Percentiles rank a stretch among this genome's conserved stretches.
Conservation (phyloP, 306 rosid genomes). For the Rosa lucieae region DNA sequence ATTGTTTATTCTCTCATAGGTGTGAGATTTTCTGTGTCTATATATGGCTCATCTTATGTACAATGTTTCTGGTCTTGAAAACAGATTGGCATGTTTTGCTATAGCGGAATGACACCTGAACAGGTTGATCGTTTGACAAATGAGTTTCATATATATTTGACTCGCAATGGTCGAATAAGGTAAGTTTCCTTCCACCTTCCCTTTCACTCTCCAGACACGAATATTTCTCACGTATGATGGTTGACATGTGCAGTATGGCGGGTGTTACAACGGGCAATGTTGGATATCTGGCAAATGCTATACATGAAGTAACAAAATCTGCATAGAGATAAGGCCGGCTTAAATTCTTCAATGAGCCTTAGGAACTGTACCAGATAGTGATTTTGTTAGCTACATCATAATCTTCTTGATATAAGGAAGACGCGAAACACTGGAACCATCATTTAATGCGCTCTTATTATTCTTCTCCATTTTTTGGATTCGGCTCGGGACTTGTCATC, state of each 20-base stretch:
- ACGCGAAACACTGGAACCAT: constrained; percentile 2
- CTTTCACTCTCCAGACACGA: too few relatives aligned
- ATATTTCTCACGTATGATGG: not conserved
- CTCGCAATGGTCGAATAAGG: constrained; percentile 97
- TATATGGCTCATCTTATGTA: constrained; percentile 3
- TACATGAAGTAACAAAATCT: constrained; percentile 82
- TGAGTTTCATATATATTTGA: constrained; percentile 70
- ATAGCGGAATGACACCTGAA: constrained; percentile 87
- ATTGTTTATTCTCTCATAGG: not conserved
- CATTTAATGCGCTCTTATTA: constrained; percentile 8
- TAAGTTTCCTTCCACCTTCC: constrained; percentile 14
- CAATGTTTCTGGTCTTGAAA: constrained; percentile 15
- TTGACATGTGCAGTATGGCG: constrained; percentile 68
- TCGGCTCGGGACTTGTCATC: not conserved
- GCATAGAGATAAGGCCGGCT: constrained; percentile 24
- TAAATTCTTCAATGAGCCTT: not conserved
- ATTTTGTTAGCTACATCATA: not conserved
- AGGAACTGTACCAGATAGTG: constrained; percentile 2
- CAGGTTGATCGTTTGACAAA: constrained; percentile 87
- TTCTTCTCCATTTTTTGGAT: not conserved
- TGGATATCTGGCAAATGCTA: constrained; percentile 79
- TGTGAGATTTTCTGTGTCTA: not conserved
- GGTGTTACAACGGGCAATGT: constrained; percentile 84
- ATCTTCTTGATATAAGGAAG: not conserved
- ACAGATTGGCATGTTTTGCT: constrained; percentile 98